A percentile compares a stretch with the other conserved stretches of the same genome.
Evolutionary conservation across 306 rosid genomes (phyloP).

Genomic region (Dryas alaskensis): DNA sequence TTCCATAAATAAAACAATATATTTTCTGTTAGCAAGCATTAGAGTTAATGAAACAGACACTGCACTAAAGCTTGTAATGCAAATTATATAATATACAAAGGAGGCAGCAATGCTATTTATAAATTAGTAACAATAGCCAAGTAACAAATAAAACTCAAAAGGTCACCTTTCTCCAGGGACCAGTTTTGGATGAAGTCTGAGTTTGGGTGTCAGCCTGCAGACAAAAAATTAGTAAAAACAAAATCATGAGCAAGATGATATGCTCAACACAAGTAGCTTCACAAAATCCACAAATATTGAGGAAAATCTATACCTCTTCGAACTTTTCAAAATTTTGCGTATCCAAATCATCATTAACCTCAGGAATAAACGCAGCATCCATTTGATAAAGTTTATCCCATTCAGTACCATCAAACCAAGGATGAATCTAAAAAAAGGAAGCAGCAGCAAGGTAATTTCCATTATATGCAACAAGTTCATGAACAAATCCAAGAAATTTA

Average conservation of each 20-base stretch:
- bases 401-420: slow-evolving; percentile 67
- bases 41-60: neutral
- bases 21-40: neutral
- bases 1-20: no score
- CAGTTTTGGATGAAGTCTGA: slow-evolving; percentile 61
- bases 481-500: slow-evolving; percentile 42
- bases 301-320: slow-evolving; percentile 66
- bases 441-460: slow-evolving; percentile 45
- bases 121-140: slow-evolving; percentile 7
- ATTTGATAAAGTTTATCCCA: slow-evolving; percentile 88
- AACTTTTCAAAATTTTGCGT: slow-evolving; percentile 97
- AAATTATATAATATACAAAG: neutral
- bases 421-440: slow-evolving; percentile 60
- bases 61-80: neutral
- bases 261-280: slow-evolving; percentile 17
- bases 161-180: slow-evolving; percentile 96
- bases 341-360: slow-evolving; percentile 94
- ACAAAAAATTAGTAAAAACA: slow-evolving; percentile 23
- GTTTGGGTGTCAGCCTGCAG: slow-evolving; percentile 66
- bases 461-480: slow-evolving; percentile 23
- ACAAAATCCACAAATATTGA: slow-evolving; percentile 24
- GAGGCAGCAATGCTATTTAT: neutral
- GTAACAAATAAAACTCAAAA: slow-evolving; percentile 14
- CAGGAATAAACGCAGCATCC: slow-evolving; percentile 97
- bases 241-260: slow-evolving; percentile 22